phyloP scores from a whole-genome alignment of 2,329 filamentous ascomycete genomes.

The Simplicillium aogashimaense region DNA sequence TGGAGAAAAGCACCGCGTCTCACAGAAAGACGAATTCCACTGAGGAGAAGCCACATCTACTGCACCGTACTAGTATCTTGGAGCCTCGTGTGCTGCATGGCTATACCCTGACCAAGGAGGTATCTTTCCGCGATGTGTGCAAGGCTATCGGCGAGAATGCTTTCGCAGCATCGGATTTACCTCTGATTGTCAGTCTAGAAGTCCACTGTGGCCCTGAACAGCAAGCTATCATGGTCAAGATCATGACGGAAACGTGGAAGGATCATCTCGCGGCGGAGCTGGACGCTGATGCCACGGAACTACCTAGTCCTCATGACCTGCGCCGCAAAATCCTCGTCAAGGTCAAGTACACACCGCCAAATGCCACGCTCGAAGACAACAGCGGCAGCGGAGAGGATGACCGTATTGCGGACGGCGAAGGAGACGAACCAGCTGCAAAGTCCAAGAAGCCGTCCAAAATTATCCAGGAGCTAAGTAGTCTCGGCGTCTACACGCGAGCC shows the following conservation, averaged over 20 bases:
- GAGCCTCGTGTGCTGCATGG: conserved; percentile 80
- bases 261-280: conserved; percentile 54
- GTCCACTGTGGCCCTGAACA: conserved; percentile 76
- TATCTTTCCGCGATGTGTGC: conserved; percentile 81
- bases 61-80: conserved; percentile 20
- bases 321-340: conserved; percentile 75
- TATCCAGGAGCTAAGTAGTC: conserved; percentile 59
- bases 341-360: conserved; percentile 57
- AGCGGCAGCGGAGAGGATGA: conserved; percentile 22
- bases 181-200: conserved; percentile 89
- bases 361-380: conserved; percentile 7
- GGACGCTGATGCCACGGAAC: conserved; percentile 32
- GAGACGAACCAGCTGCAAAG: conserved; percentile 15
- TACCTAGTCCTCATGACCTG: conserved; percentile 62
- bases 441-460: conserved; percentile 48
- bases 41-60: conserved; percentile 6
- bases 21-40: conserved; percentile 5
- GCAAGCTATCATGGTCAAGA: conserved; percentile 83
- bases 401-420: conserved; percentile 31
- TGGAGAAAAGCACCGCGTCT: conserved; percentile 15
- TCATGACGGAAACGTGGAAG: conserved; percentile 81
- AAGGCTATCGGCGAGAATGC: conserved; percentile 68
- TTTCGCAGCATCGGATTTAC: conserved; percentile 65
- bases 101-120: conserved; percentile 82
- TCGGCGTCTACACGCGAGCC: conserved; percentile 77